Base-by-base conservation (phyloP, 495 filamentous ascomycete species). In the Cetradonia linearis region DNA sequence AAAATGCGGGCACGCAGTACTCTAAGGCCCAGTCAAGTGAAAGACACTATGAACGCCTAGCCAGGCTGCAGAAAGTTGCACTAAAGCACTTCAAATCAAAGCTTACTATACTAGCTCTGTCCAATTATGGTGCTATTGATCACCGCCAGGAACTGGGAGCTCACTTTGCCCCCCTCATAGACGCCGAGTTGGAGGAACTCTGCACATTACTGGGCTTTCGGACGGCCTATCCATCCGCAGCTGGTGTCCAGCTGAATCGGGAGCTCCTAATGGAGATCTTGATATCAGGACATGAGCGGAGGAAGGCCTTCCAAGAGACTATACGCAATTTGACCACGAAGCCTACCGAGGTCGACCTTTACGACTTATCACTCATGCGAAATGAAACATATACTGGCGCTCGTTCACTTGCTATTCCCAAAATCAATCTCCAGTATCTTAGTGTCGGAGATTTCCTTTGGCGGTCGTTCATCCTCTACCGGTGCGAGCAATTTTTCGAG, bases 401-500 rank as follows among this genome's bases (percentile, higher is more conserved):
- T 38, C 82, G 82, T 30, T 91, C 93, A 11, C 76, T 99, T 52
- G 89, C 93, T 7, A 84, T 99, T 56, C 93, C 93, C 2, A 99
- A 97, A 65, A 73, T 97, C 54, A 97, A 95, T 68, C 78, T 99
- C 44, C 93, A 97, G 66, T 97, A 99, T 69, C 79, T 99, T 30
- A 92, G 89, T 9, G 82, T 96, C 37, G 91, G 93, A 5, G 93
- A 99, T 70, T 97, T 97, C 65, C 79, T 99, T 11, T 97, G 89
- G 89, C 80, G 93, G 40, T 88, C 92, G 16, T 86, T 97, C 65
- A 78, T 93, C 28, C 79, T 97, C 4, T 88, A 95, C 68, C 83
- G 93, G 27, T 89, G 84, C 63, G 93, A 99, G 71, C 82, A 93
- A 3, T 97, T 96, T 68, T 97, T 91, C 73, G 89, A 89, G 58